phyloP scores from a whole-genome alignment of 345 rosid genomes.

The Cardamine occulta region DNA sequence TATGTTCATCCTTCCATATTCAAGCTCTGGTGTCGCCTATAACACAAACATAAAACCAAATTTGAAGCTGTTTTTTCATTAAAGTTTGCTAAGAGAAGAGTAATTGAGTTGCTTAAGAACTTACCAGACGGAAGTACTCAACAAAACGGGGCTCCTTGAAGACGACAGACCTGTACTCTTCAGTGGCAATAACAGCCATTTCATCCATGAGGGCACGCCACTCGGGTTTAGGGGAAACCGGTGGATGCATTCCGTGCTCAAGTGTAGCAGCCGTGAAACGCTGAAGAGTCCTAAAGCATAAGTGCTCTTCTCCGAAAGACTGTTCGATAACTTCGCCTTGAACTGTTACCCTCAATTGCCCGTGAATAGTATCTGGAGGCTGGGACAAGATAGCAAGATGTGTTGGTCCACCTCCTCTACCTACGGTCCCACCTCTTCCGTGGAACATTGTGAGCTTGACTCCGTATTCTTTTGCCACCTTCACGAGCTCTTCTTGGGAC shows the following conservation, averaged over 20 bases:
- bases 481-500: conserved; percentile 91
- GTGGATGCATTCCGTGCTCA: conserved; percentile 96
- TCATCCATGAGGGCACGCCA: conserved; percentile 98
- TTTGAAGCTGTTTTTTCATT: too few species aligned
- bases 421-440: conserved; percentile 97
- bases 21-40: conserved; percentile 94
- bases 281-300: conserved; percentile 93
- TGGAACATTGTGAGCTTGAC: conserved; percentile 96
- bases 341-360: conserved; percentile 90
- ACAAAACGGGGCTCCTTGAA: conserved; percentile 93
- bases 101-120: conserved; percentile 34
- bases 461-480: conserved; percentile 83
- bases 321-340: conserved; percentile 97
- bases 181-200: conserved; percentile 84
- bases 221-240: conserved; percentile 92
- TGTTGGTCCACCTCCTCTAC: conserved; percentile 97
- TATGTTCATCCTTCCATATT: conserved; percentile 98
- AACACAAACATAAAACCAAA: background rate
- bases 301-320: conserved; percentile 90
- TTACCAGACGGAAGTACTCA: conserved; percentile 92
- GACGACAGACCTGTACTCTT: conserved; percentile 87
- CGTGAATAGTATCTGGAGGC: conserved; percentile 94
- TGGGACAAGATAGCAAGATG: conserved; percentile 98
- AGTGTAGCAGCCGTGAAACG: conserved; percentile 96
- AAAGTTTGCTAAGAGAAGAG: too few species aligned